A percentile compares a stretch with the other conserved stretches of the same genome.
Evolutionary conservation across 2,329 filamentous ascomycete species (phyloP).

Genomic region (Dactylonectria estremocensis): DNA sequence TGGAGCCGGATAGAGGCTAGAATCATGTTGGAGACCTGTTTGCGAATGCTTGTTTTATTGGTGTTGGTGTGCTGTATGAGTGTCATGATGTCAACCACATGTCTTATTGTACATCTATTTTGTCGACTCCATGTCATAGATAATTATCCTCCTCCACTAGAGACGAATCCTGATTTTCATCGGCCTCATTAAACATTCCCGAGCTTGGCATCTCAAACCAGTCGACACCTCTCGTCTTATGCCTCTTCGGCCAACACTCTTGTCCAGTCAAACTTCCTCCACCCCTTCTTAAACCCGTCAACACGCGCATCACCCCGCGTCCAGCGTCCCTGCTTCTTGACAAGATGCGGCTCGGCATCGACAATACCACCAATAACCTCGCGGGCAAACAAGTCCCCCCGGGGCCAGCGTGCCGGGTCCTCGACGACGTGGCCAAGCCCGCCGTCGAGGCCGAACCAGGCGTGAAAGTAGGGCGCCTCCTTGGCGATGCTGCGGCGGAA

Average conservation of each 20-base stretch:
- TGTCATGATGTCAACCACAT: too few relatives aligned
- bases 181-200: neutral
- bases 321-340: constrained; percentile 95
- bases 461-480: constrained; percentile 99
- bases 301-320: constrained; percentile 76
- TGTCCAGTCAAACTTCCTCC: constrained; percentile 95
- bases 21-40: neutral
- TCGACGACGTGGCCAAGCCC: constrained; percentile 95
- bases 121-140: neutral
- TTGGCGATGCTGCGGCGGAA: constrained; percentile 89
- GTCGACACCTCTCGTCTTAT: too few relatives aligned
- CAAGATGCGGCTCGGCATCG: constrained; percentile 83
- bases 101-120: too few relatives aligned
- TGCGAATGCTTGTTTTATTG: neutral
- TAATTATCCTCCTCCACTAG: neutral
- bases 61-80: too few relatives aligned
- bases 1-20: constrained; percentile 13
- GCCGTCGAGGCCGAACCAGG: constrained; percentile 94
- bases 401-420: constrained; percentile 87
- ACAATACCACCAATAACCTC: constrained; percentile 95
- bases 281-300: constrained; percentile 85
- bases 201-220: neutral
- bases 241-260: constrained; percentile 64
- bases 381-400: constrained; percentile 91
- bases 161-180: neutral